Evolutionary conservation across 1,284 basidiomycete genomes (phyloP), one percentile per base, ranked within the genome.

Genomic region (Trametes polyzona): DNA sequence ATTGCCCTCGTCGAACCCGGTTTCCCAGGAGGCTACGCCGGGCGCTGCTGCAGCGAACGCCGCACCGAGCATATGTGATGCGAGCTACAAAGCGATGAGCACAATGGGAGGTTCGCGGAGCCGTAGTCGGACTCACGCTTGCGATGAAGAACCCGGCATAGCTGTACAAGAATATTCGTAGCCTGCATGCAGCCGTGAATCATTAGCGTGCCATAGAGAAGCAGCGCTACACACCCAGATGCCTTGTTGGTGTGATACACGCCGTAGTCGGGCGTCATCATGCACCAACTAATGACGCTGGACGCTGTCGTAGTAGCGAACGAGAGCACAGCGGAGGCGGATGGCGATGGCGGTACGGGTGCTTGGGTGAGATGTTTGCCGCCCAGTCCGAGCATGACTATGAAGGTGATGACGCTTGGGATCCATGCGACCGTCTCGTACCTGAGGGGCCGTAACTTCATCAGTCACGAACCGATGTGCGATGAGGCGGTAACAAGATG

Each of bases 361-460:
- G 49, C 71, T 69, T 16, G 68, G 67, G 52, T 47, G 4, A 81
- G 68, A 59, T 82, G 74, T 62, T 82, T 82, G 11, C 77, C 78
- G 0, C 86, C 86, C 1, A 88, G 67, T 0, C 85, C 88, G 35
- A 87, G 76, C 66, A 91, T 80, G 32, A 84, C 78, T 55, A 90
- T 78, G 73, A 88, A 89, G 16, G 83, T 73, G 42, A 92, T 74
- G 32, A 85, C 74, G 59, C 87, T 84, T 8, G 89, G 89, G 8
- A 90, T 73, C 84, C 88, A 92, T 2, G 84, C 81, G 35, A 83
- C 69, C 27, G 77, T 82, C 65, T 90, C 87, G 60, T 86, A 79
- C 67, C 72, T 74, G n/a, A n/a, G n/a, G n/a, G n/a, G n/a, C n/a
- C n/a, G n/a, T n/a, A n/a, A n/a, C n/a, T n/a, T n/a, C n/a, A n/a